Base-by-base conservation (phyloP, 306 rosid genomes). In the Dryas drummondii region DNA sequence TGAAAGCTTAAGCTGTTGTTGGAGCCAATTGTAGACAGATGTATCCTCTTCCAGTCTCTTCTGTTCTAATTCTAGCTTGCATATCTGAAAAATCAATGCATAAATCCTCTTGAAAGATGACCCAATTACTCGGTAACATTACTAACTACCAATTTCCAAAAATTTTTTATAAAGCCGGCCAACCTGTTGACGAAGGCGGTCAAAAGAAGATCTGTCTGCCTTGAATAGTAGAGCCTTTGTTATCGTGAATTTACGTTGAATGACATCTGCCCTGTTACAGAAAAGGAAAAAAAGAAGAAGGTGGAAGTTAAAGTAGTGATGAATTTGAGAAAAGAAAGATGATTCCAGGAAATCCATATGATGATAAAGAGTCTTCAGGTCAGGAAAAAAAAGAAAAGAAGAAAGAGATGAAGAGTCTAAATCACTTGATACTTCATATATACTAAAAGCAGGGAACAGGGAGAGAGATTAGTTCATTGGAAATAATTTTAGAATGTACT, bases 11-110 rank as follows among this genome's bases (percentile, higher is more conserved):
- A 91, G 93, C 86, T 94, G 97, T 82, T 90, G 91, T 88, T 91
- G 96, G 71, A 94, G 94, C 82, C 89, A 91, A 58, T 90, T 94
- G 81, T 90, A 91, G 48, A 91, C 98, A 81, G 81, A 84, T 69
- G 96, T 92, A 87, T 94, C 98, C 80, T 91, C 97, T 74, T 91
- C 96, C 67, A 94, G 83, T 79, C 93, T 85, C 79, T 88, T 90
- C 81, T 88, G 94, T 79, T 94, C 96, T 73, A 85, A 68, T 75
- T 91, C 96, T 50, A 94, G 84, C 89, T 91, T 91, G 87, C 78
- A 83, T 82, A 89, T 84, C 98, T 94, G 88, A 84, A 79, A 88
- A 58, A 80, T 49, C 48, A 72, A 67, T 42, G 49, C 69, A 59
- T 71, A 59, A 78, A 66, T 64, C 62, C 79, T 7, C 65, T 59